Evolutionary conservation across 345 rosid genomes (phyloP), one percentile per base, ranked within the genome.

Genomic region (Theobroma cacao): DNA sequence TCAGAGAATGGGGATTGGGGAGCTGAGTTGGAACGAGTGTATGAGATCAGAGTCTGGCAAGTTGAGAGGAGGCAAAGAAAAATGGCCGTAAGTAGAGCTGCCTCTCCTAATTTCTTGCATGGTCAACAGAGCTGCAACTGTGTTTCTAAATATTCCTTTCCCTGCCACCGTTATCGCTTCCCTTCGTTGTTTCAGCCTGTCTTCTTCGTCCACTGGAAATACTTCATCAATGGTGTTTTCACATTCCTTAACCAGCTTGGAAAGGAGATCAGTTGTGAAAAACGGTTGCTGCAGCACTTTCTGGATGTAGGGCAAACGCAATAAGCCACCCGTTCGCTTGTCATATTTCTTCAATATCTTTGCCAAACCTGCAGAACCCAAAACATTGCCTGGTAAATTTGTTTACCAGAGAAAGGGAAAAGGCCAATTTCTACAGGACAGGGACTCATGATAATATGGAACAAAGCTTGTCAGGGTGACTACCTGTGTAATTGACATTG

Each of bases 311-410:
- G 90, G 84, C 71, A 87, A 80, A 53, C 98, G 83, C 74, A 95
- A 41, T 41, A 85, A 60, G 1, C 90, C 86, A 7, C 97, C 86
- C 0, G 88, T 95, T 84, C 86, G 80, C 89, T 93, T 95, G 83
- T 95, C 98, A 55, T 92, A 95, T 78, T 95, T 95, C 90, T 95
- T 95, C 87, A 93, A 22, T 41, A 95, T 95, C 91, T 95, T 95
- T 0, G 91, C 91, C 72, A 93, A 71, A 33, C 98, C 98, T 93
- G 53, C 81, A 81, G 2, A 50, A 4, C 22, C 3, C 34, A 55
- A 56, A 56, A 7, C 63, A 22, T 73, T 30, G 17, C 10, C 26
- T 26, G 2, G 7, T 56, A 56, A 52, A 56, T 40, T 3, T 22
- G 36, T 4, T 4, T 31, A 52, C 41, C 41, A 33, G 7, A 7